These are phyloP conservation scores for Fusarium longipes DNA, from an alignment of 2,329 filamentous ascomycete genomes.

Conservation along the genomic window DNA sequence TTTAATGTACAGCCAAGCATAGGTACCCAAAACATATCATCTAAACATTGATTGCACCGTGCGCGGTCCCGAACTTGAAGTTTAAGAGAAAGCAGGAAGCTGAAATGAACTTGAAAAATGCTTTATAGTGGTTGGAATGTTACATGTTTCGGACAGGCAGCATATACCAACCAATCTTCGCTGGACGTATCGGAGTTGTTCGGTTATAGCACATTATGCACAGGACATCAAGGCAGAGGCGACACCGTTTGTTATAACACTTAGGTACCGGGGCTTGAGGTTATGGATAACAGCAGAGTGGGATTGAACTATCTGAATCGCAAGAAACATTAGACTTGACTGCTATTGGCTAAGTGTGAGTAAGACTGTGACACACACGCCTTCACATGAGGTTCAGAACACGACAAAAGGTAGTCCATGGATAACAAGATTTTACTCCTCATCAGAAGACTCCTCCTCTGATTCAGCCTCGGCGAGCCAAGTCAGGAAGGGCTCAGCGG, in stretches of 20 bases:
- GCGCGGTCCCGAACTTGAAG: not conserved
- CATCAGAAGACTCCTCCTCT: constrained; percentile 72
- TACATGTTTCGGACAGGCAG: not conserved
- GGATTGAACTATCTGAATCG: constrained; percentile 35
- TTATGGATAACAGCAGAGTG: constrained; percentile 20
- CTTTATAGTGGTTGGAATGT: not conserved
- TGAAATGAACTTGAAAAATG: not conserved
- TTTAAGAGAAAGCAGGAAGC: not conserved
- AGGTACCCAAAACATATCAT: not conserved
- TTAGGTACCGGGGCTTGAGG: not conserved
- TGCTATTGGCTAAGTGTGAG: constrained; percentile 9
- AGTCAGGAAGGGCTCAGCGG: constrained; percentile 90
- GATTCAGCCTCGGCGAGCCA: constrained; percentile 91
- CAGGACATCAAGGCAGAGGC: not conserved
- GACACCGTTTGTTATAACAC: not conserved
- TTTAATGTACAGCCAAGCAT: not conserved
- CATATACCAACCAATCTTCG: not conserved
- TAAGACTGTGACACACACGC: constrained; percentile 9
- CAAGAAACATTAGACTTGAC: constrained; percentile 32
- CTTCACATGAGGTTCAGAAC: constrained; percentile 1
- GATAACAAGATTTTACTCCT: constrained; percentile 55
- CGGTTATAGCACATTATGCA: not conserved
- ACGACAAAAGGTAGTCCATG: not conserved
- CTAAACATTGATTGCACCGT: not conserved
- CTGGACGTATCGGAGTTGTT: not conserved